Percentiles rank a stretch among this genome's conserved stretches.
Evolutionary conservation across 768 basidiomycete genomes (phyloP).

Genomic region (Pisolithus sp.): DNA sequence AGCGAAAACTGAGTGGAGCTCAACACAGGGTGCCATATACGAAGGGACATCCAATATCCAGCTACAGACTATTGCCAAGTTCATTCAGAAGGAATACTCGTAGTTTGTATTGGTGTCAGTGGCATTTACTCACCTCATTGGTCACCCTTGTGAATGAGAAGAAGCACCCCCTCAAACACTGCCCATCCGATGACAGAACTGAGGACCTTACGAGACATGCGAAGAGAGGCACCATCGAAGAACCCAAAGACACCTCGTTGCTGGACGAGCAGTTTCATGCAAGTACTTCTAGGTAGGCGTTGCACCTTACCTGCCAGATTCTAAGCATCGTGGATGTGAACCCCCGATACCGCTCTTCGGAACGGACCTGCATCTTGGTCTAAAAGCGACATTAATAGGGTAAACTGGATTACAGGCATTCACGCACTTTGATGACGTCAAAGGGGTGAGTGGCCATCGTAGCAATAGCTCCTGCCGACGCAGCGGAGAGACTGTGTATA

Average conservation of each 20-base stretch:
- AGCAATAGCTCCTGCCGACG: constrained; percentile 76
- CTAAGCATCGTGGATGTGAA: constrained; percentile 56
- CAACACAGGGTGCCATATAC: constrained; percentile 73
- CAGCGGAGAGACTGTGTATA: constrained; percentile 63
- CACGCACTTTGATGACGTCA: constrained; percentile 82
- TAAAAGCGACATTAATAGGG: constrained; percentile 21
- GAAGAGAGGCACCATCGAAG: constrained; percentile 79
- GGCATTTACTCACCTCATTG: not conserved
- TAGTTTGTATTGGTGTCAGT: constrained; percentile 19
- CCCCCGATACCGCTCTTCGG: constrained; percentile 67
- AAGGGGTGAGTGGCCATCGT: constrained; percentile 88
- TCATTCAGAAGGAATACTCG: constrained; percentile 81
- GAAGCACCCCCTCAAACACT: constrained; percentile 75
- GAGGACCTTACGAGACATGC: constrained; percentile 79
- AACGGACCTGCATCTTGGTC: constrained; percentile 93
- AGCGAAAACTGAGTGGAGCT: constrained; percentile 4
- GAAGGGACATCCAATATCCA: constrained; percentile 99
- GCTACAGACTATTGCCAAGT: constrained; percentile 90
- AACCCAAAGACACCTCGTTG: constrained; percentile 77
- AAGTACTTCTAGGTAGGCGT: not conserved
- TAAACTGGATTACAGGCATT: not conserved
- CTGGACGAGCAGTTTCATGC: constrained; percentile 32
- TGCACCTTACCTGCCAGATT: constrained; percentile 57
- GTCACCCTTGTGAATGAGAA: constrained; percentile 44
- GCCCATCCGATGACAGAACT: constrained; percentile 92